Conservation (phyloP, 176 grass and related monocot genomes). For the Juncus effusus region DNA sequence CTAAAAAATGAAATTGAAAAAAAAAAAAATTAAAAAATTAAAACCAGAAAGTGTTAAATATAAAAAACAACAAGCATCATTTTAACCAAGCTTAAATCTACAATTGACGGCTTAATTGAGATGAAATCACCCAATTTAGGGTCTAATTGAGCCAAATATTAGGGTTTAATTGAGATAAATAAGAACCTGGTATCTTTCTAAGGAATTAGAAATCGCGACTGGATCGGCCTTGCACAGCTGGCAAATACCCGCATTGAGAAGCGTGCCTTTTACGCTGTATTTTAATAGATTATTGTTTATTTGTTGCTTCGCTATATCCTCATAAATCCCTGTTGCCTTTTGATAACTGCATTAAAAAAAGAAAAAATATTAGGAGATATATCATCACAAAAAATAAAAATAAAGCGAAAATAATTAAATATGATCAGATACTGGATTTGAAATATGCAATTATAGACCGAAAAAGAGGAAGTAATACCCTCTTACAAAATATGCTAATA, state of each 20-base stretch:
- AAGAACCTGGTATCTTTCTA: slow-evolving; percentile 86
- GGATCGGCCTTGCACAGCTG: slow-evolving; percentile 88
- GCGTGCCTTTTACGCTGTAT: slow-evolving; percentile 90
- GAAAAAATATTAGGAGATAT: too few species aligned
- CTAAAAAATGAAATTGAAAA: slow-evolving; percentile 33
- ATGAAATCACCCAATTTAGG: neutral
- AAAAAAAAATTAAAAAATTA: slow-evolving; percentile 22
- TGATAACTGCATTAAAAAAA: slow-evolving; percentile 46
- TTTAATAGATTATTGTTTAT: slow-evolving; percentile 95
- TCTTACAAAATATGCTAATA: too few species aligned
- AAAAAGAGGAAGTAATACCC: too few species aligned
- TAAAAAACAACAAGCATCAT: neutral
- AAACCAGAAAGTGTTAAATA: neutral
- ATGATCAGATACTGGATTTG: too few species aligned
- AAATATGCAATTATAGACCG: too few species aligned
- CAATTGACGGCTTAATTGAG: too few species aligned
- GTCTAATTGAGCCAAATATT: neutral
- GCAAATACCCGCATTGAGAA: slow-evolving; percentile 96
- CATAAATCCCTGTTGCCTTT: slow-evolving; percentile 90
- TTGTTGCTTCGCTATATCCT: slow-evolving; percentile 79
- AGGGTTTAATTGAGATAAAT: slow-evolving; percentile 17
- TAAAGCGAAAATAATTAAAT: neutral
- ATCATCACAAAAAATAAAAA: neutral
- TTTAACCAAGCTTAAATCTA: neutral
- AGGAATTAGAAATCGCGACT: slow-evolving; percentile 83